A percentile compares a stretch with the other conserved stretches of the same genome.
Conservation (phyloP, 73 alveolate genomes). For the Paramecium bursaria region DNA sequence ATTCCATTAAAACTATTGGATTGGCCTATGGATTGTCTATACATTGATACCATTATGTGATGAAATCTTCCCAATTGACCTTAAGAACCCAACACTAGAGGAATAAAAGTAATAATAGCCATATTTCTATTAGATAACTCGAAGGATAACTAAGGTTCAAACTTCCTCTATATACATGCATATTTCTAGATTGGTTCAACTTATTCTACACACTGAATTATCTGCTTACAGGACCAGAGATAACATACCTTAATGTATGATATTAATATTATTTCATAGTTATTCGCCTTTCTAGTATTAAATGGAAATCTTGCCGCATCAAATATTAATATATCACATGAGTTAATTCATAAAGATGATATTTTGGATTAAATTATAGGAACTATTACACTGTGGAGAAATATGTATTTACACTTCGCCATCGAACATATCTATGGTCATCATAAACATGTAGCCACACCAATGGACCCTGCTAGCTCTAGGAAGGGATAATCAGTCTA, state of each 20-base stretch:
- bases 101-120: slow-evolving; percentile 54
- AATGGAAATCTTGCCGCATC: slow-evolving; percentile 73
- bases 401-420: slow-evolving; percentile 82
- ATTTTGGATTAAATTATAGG: slow-evolving; percentile 73
- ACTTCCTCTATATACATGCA: slow-evolving; percentile 67
- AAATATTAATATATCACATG: slow-evolving; percentile 81
- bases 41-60: slow-evolving; percentile 72
- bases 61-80: slow-evolving; percentile 50
- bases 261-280: too few species aligned
- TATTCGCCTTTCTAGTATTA: slow-evolving; percentile 12
- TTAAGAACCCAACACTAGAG: slow-evolving; percentile 70
- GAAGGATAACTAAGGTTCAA: slow-evolving; percentile 55
- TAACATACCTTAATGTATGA: neutral
- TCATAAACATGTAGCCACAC: slow-evolving; percentile 86
- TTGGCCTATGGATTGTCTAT: slow-evolving; percentile 66
- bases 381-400: slow-evolving; percentile 76
- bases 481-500: slow-evolving; percentile 67
- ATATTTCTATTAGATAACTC: slow-evolving; percentile 8
- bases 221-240: neutral
- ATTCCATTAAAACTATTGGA: slow-evolving; percentile 52
- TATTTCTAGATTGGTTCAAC: slow-evolving; percentile 65
- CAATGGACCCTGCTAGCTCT: slow-evolving; percentile 86
- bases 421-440: slow-evolving; percentile 85
- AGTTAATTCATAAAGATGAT: slow-evolving; percentile 81
- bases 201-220: slow-evolving; percentile 17